Evolutionary conservation across 176 grass and related monocot genomes (phyloP).

Genomic region (Thalia dealbata): DNA sequence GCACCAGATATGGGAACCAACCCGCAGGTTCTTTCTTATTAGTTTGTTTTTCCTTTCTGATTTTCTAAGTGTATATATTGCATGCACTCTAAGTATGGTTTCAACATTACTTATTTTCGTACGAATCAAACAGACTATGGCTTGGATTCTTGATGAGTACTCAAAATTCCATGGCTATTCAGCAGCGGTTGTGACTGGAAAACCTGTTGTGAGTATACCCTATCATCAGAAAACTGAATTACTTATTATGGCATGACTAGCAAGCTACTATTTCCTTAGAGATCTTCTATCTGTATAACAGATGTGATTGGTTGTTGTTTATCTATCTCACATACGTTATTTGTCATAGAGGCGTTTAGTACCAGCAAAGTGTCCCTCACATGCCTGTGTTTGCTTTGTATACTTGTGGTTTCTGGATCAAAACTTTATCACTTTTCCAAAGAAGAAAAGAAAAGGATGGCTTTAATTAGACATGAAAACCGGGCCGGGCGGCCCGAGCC

Average conservation of each 20-base stretch:
- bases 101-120: background rate
- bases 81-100: background rate
- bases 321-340: background rate
- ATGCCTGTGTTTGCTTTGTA: too few relatives aligned
- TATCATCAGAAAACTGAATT: background rate
- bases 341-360: background rate
- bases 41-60: constrained; percentile 3
- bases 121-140: constrained; percentile 63
- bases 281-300: background rate
- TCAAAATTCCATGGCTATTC: constrained; percentile 97
- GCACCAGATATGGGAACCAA: constrained; percentile 98
- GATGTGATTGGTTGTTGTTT: background rate
- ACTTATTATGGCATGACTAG: background rate
- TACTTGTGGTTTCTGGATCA: too few relatives aligned
- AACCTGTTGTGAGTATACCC: constrained; percentile 62
- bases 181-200: constrained; percentile 87
- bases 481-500: too few relatives aligned
- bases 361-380: too few relatives aligned
- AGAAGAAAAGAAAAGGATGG: too few relatives aligned
- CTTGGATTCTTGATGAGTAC: constrained; percentile 96
- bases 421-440: too few relatives aligned
- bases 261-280: background rate
- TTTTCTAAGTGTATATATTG: constrained; percentile 1
- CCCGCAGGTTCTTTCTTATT: constrained; percentile 35
- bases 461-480: too few relatives aligned